Evolutionary conservation across 2,329 filamentous ascomycete species (phyloP).

Genomic region (Diaporthe caulivora): DNA sequence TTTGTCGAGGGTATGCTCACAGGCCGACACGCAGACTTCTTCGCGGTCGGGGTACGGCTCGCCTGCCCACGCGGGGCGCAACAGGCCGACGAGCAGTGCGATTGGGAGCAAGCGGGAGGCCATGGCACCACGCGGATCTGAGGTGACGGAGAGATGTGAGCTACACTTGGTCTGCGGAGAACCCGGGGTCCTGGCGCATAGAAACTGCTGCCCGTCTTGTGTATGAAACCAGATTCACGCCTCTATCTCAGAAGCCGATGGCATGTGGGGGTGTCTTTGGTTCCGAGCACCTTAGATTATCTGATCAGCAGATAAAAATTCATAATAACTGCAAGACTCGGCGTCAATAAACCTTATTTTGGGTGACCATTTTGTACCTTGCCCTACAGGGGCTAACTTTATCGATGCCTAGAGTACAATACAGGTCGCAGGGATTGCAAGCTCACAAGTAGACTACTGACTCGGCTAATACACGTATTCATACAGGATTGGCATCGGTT

Average conservation of each 20-base stretch:
- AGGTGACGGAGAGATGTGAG: neutral
- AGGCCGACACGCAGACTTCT: conserved; percentile 20
- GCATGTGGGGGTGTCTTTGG: neutral
- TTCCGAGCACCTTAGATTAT: conserved; percentile 17
- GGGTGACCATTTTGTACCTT: no score
- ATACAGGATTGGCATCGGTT: neutral
- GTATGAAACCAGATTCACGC: neutral
- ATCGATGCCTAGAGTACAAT: no score
- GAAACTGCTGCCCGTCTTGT: neutral
- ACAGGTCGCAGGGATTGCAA: neutral
- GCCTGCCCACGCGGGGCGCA: neutral
- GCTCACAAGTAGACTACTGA: neutral
- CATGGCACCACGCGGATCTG: neutral
- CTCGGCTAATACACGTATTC: neutral
- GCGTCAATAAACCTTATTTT: neutral
- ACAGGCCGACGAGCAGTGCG: neutral
- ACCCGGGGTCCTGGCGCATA: neutral
- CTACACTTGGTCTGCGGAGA: neutral
- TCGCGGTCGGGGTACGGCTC: conserved; percentile 20
- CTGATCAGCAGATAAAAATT: conserved; percentile 3
- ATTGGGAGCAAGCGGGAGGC: neutral
- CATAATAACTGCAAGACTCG: neutral
- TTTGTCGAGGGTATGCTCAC: conserved; percentile 11
- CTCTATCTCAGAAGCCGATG: neutral
- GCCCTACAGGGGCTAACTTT: neutral